Base-by-base conservation (phyloP, 2,329 filamentous ascomycete species). In the Laburnicola sp. region DNA sequence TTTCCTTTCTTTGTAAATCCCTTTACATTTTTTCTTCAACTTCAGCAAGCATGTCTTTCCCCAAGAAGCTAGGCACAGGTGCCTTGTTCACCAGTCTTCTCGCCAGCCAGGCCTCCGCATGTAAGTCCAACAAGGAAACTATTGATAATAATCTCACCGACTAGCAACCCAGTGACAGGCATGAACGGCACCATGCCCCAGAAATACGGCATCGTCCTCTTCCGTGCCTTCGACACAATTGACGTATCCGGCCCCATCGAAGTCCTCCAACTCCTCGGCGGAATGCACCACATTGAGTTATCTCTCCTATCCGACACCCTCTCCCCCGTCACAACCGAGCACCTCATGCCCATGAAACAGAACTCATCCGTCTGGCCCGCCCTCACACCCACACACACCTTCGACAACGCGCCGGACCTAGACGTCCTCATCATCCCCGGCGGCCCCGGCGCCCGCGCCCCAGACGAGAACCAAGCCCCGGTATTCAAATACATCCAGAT, bases 401-500 rank as follows among this genome's bases (percentile, higher is more conserved):
- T 83, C 61, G 74, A 74, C 43, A 70, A 75, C 8, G 74, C 77
- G 2, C 79, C 79, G 0, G 73, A 73, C 1, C 70, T 86, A 9
- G 82, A 87, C 48, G 81, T 87, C 3, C 76, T 89, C 16, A 71
- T 89, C 27, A 72, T 89, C n/a, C 85, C 86, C 0, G 86, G 86
- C 2, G 85, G 86, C 0, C 52, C 70, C 0, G 85, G 85, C 2
- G 75, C 66, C 45, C 53, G 73, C 22, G 63, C 61, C 38, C 54
- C 59, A 4, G 57, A 68, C 3, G 36, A 63, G 30, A 62, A 64
- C 1, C 52, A 65, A 3, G 72, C 76, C 1, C 65, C 80, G 4
- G 43, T 37, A 3, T 37, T 25, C 32, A 69, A 76, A 0, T 86
- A 78, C 50, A 73, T 85, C 41, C 58, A 65, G n/a, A 65, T 72